Conservation (phyloP, 2,329 filamentous ascomycete genomes). For the Kalmusia sp. region DNA sequence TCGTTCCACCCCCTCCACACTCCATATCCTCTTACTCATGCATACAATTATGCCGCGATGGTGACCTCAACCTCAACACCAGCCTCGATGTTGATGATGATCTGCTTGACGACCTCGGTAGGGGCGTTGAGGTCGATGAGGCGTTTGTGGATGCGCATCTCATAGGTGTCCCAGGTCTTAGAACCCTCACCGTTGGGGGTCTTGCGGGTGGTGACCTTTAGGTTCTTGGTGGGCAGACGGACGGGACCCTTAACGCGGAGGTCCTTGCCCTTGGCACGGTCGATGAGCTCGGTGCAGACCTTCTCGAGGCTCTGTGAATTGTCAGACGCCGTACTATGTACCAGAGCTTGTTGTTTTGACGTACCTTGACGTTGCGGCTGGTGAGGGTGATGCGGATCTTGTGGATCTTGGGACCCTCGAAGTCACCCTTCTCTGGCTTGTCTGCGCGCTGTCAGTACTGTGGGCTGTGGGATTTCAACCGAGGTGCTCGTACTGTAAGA, state of each 20-base stretch:
- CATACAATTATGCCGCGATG: constrained; percentile 74
- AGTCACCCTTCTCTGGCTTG: constrained; percentile 91
- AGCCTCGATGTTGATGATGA: constrained; percentile 95
- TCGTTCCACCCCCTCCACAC: constrained; percentile 22
- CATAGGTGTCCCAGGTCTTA: constrained; percentile 99
- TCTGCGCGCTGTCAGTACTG: constrained; percentile 48
- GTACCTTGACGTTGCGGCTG: constrained; percentile 81
- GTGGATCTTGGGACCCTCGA: constrained; percentile 94
- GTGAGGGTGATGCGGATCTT: constrained; percentile 98
- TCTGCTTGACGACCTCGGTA: constrained; percentile 96
- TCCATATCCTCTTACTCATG: constrained; percentile 17
- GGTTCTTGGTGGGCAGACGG: constrained; percentile 94
- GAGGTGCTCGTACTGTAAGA: constrained; percentile 39
- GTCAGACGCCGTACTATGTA: neutral
- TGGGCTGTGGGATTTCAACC: neutral
- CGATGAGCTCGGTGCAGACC: constrained; percentile 96
- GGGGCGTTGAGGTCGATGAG: constrained; percentile 98
- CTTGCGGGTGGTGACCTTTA: constrained; percentile 98
- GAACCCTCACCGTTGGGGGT: constrained; percentile 99
- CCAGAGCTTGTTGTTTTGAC: constrained; percentile 41
- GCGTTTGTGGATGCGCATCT: constrained; percentile 99
- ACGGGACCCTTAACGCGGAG: constrained; percentile 98
- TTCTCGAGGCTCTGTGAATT: constrained; percentile 26
- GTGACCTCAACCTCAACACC: constrained; percentile 94
- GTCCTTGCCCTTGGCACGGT: constrained; percentile 98